A percentile compares a stretch with the other conserved stretches of the same genome.
These are phyloP conservation scores for Kurtzmaniella quercitrusa DNA, from an alignment of 1,139 yeast genomes.

Conservation along the genomic window DNA sequence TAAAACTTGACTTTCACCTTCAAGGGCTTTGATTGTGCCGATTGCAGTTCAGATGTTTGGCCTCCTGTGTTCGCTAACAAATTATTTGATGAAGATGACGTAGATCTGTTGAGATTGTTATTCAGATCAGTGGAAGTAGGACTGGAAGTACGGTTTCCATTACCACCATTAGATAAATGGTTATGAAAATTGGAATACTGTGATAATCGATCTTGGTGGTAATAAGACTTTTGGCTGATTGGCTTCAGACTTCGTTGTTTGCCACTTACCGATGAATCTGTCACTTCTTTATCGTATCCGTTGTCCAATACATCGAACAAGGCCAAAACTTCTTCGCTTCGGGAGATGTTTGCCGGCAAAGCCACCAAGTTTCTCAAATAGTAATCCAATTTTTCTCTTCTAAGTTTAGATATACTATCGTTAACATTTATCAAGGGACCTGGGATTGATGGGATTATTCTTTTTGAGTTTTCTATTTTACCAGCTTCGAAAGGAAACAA, in stretches of 20 bases:
- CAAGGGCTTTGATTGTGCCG: slow-evolving; percentile 11
- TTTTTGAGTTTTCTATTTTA: slow-evolving; percentile 62
- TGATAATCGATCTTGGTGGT: slow-evolving; percentile 41
- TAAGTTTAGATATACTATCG: slow-evolving; percentile 79
- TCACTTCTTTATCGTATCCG: slow-evolving; percentile 48
- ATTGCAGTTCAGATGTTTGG: slow-evolving; percentile 13
- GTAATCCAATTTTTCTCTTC: slow-evolving; percentile 80
- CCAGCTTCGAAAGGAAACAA: slow-evolving; percentile 94
- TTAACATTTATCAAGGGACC: slow-evolving; percentile 94
- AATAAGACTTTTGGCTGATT: slow-evolving; percentile 37
- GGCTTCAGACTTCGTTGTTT: slow-evolving; percentile 32
- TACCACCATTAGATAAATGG: slow-evolving; percentile 9
- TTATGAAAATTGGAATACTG: slow-evolving; percentile 35
- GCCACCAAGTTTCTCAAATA: slow-evolving; percentile 73
- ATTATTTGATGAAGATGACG: slow-evolving; percentile 15
- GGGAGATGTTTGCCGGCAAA: slow-evolving; percentile 75
- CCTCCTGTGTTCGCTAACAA: slow-evolving; percentile 2
- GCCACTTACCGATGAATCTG: slow-evolving; percentile 15
- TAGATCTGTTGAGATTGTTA: slow-evolving; percentile 16
- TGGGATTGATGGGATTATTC: slow-evolving; percentile 91
- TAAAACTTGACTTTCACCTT: slow-evolving; percentile 77
- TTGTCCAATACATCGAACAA: slow-evolving; percentile 70
- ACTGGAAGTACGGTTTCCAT: slow-evolving; percentile 3
- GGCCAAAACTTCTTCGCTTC: slow-evolving; percentile 62
- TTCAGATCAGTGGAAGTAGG: slow-evolving; percentile 1